Percentiles rank a stretch among this genome's conserved stretches.
These are phyloP conservation scores for Sophora flavescens DNA, from an alignment of 306 rosid genomes.

Conservation along the genomic window DNA sequence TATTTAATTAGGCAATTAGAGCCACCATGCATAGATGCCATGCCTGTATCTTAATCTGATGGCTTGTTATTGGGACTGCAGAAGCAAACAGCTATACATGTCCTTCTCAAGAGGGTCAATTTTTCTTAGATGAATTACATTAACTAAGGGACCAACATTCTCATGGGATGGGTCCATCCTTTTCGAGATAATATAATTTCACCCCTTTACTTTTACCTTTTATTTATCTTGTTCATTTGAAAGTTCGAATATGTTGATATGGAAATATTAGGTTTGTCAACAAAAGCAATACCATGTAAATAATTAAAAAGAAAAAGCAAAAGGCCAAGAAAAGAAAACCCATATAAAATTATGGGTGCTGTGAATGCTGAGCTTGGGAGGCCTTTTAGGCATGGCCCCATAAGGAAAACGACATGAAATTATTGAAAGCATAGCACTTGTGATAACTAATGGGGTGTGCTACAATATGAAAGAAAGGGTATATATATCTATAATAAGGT, in stretches of 20 bases:
- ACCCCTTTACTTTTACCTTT: neutral
- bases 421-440: conserved; percentile 56
- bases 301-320: neutral
- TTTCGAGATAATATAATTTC: conserved; percentile 36
- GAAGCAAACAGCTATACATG: conserved; percentile 52
- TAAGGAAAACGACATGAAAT: conserved; percentile 69
- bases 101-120: conserved; percentile 72
- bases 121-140: conserved; percentile 56
- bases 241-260: conserved; percentile 1
- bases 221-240: neutral
- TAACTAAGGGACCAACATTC: conserved; percentile 75
- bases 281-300: neutral
- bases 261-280: neutral
- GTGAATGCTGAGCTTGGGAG: conserved; percentile 50
- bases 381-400: conserved; percentile 54
- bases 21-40: conserved; percentile 7
- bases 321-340: conserved; percentile 2
- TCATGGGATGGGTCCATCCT: conserved; percentile 62
- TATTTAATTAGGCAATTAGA: conserved; percentile 38
- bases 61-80: conserved; percentile 53
- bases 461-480: conserved; percentile 37
- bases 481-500: conserved; percentile 50
- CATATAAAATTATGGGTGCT: conserved; percentile 49
- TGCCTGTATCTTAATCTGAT: conserved; percentile 43
- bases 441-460: conserved; percentile 46